Base-by-base conservation (phyloP, 441 rosid genomes). In the Aquilaria agallochum region DNA sequence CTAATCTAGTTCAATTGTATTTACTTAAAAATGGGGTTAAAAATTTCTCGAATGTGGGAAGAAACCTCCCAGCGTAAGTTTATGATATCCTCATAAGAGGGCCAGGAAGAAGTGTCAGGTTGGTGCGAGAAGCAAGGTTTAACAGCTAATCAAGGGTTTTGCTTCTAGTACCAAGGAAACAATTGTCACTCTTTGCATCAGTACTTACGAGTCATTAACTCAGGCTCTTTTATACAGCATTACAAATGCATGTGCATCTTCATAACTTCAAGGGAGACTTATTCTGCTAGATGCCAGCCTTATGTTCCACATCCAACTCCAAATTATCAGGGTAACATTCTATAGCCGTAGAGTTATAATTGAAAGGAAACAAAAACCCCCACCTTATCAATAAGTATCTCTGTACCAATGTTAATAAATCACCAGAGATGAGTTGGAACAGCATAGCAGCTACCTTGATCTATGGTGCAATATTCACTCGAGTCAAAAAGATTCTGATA, bases 401-500 rank as follows among this genome's bases (percentile, higher is more conserved):
- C 59, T 36, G 42, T 36, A 36, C 42, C 42, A 36, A 36, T 36
- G 42, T 36, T 36, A 3, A 4, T 36, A 36, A 36, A 36, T 53
- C 70, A 31, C 31, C 27, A 14, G 64, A 33, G 51, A 60, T 46
- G 66, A 31, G 9, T 0, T 14, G 62, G 65, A 51, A 55, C 60
- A 56, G 62, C 20, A 42, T 65, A 76, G 63, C 69, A 68, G 67
- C 74, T 53, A 62, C 96, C 83, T 66, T 82, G 86, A 71, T 83
- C 92, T 45, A 80, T 68, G 54, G 80, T 56, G 60, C 81, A 51
- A 74, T 71, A 83, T 59, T 94, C 97, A 8, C 88, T 70, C 59
- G 86, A 83, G 51, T 94, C 99, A 20, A 65, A 54, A 56, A 65
- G 70, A 72, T 70, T 75, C 58, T 84, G 96, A 11, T 68, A 82